These are phyloP conservation scores for Daldinia bambusicola DNA, from an alignment of 495 filamentous ascomycete genomes.

Conservation along the genomic window DNA sequence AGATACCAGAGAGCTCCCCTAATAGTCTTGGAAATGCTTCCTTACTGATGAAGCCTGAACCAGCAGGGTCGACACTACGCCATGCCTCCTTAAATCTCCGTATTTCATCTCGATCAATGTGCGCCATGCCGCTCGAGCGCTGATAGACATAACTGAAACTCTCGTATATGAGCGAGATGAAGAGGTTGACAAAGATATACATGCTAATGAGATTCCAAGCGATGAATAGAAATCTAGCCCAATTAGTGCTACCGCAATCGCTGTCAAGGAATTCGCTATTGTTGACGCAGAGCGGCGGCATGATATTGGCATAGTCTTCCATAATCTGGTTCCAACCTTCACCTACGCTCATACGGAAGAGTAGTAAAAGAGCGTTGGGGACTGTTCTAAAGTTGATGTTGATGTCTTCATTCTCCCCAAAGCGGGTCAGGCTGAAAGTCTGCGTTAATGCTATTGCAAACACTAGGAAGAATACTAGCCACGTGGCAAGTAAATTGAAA, in stretches of 20 bases:
- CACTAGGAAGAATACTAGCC: slow-evolving; percentile 95
- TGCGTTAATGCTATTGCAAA: slow-evolving; percentile 97
- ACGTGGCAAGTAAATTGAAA: slow-evolving; percentile 91
- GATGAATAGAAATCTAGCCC: slow-evolving; percentile 90
- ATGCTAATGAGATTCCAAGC: slow-evolving; percentile 99
- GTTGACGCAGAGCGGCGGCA: slow-evolving; percentile 78
- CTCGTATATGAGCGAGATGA: slow-evolving; percentile 98
- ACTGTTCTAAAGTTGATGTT: slow-evolving; percentile 96
- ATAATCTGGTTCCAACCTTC: slow-evolving; percentile 97
- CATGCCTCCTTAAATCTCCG: slow-evolving; percentile 98
- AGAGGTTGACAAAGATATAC: slow-evolving; percentile 99
- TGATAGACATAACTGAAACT: slow-evolving; percentile 99
- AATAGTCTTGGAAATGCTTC: slow-evolving; percentile 90
- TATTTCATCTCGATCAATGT: slow-evolving; percentile 89
- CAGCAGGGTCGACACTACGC: slow-evolving; percentile 92
- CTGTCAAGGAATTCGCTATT: slow-evolving; percentile 76
- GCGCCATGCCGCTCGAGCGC: slow-evolving; percentile 84
- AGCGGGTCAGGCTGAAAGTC: slow-evolving; percentile 93
- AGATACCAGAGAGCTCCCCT: slow-evolving; percentile 91
- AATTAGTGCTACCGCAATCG: slow-evolving; percentile 89
- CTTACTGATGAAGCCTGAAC: slow-evolving; percentile 90
- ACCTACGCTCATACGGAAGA: slow-evolving; percentile 91
- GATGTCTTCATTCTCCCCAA: slow-evolving; percentile 73
- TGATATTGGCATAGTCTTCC: slow-evolving; percentile 90
- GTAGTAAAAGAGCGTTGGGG: slow-evolving; percentile 89